Base-by-base conservation (phyloP, 2,329 filamentous ascomycete species). In the Chaetomiaceae sp. region DNA sequence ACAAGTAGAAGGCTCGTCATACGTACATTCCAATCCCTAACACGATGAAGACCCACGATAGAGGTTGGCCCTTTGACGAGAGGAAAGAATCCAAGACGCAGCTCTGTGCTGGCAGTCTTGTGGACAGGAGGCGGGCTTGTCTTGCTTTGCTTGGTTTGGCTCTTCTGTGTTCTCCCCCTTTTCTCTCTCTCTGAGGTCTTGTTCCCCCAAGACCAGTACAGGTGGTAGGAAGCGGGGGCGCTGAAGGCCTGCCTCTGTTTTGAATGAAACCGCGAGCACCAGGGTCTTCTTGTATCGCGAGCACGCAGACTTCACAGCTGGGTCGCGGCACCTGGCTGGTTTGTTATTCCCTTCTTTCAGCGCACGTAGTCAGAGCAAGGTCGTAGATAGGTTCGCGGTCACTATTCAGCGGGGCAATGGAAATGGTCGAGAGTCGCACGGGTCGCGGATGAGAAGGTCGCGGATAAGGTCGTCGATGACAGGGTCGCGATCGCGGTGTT, bases 81-180 rank as follows among this genome's bases (percentile, higher is more conserved):
- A 55, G 48, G 49, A 53, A 55, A 49, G 48, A 52, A 46, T 48
- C 34, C 43, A 75, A 80, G 78, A 82, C 70, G 78, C 80, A 81
- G 79, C 79, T 83, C 79, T 82, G 70, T 82, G 76, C 79, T 80
- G 76, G 68, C 72, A 68, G 68, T 73, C 74, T 71, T 55, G 50
- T 50, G 3, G 54, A 56, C 56, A 60, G 58, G 56, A 52, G 48
- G 43, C 31, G 41, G 51, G 68, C 23, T 40, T 41, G 17, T 41
- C 44, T 50, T 55, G 38, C 33, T 48, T 33, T 50, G 46, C 27
- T 12, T 27, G 25, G 25, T 12, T 27, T 27, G 25, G 5, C 12
- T 45, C n/a, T 30, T 50, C 31, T 39, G 9, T 53, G 38, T 42
- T 42, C 38, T 42, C 17, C 46, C 42, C 43, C n/a, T n/a, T n/a